Conservation (phyloP, 192 early-diverging fungal species). For the Dissophora globulifera region DNA sequence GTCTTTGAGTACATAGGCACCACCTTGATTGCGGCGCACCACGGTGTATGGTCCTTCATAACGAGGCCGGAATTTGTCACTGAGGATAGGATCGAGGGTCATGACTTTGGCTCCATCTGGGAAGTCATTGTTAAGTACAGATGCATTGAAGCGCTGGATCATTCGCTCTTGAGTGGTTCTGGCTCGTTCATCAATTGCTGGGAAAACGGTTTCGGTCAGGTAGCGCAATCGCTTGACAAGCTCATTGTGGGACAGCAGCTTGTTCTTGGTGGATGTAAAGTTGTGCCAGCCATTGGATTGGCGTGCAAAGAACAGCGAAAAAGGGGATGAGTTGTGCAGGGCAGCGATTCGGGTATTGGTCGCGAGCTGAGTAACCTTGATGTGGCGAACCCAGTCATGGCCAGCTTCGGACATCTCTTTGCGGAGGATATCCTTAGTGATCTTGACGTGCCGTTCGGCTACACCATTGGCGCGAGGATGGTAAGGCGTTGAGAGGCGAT, state of each 20-base stretch:
- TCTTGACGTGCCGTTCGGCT: slow-evolving; percentile 50
- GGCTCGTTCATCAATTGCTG: background rate
- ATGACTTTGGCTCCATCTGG: slow-evolving; percentile 18
- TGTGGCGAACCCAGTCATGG: slow-evolving; percentile 34
- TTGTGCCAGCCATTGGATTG: slow-evolving; percentile 37
- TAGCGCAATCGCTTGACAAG: background rate
- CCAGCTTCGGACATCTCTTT: slow-evolving; percentile 21
- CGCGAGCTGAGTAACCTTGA: slow-evolving; percentile 37
- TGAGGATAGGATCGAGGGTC: slow-evolving; percentile 4
- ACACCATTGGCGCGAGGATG: slow-evolving; percentile 56
- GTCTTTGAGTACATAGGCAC: slow-evolving; percentile 16
- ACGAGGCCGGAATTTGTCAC: background rate
- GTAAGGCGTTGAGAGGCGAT: slow-evolving; percentile 48
- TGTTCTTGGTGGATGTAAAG: background rate
- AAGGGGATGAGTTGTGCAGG: slow-evolving; percentile 32
- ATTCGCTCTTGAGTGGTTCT: background rate
- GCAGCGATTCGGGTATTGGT: slow-evolving; percentile 38
- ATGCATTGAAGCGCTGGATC: slow-evolving; percentile 5
- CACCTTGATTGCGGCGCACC: background rate
- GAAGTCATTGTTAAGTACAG: background rate
- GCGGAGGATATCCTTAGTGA: slow-evolving; percentile 11
- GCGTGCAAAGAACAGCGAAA: slow-evolving; percentile 54
- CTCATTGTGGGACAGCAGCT: background rate
- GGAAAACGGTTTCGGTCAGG: slow-evolving; percentile 12
- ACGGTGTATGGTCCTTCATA: slow-evolving; percentile 25